Conservation (phyloP, 345 rosid genomes). For the Carallia brachiata region DNA sequence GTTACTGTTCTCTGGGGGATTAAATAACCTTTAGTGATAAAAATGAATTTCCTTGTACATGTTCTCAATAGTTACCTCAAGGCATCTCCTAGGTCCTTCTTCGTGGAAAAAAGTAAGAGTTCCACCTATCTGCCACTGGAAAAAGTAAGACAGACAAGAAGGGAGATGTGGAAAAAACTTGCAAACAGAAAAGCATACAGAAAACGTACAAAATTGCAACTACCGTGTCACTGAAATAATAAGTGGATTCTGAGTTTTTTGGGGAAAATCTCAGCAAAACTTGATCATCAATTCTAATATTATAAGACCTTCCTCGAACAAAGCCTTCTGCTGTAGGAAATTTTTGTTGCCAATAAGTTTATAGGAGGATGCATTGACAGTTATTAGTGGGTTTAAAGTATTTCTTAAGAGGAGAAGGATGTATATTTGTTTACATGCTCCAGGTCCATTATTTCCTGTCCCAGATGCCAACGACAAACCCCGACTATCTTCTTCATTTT, state of each 20-base stretch:
- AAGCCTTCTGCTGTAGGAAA: slow-evolving; percentile 91
- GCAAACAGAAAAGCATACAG: neutral
- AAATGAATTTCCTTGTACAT: slow-evolving; percentile 3
- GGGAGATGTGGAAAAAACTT: neutral
- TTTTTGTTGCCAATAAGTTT: slow-evolving; percentile 42
- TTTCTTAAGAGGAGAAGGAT: slow-evolving; percentile 14
- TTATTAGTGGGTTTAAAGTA: slow-evolving; percentile 14
- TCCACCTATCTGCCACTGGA: slow-evolving; percentile 75
- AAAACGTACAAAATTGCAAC: slow-evolving; percentile 17
- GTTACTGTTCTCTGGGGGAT: neutral
- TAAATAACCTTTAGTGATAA: neutral
- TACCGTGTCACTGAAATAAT: slow-evolving; percentile 95
- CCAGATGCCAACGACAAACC: slow-evolving; percentile 36
- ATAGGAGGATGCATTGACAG: slow-evolving; percentile 23
- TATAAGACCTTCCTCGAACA: slow-evolving; percentile 95
- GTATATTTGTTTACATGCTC: slow-evolving; percentile 53
- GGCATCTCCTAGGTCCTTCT: slow-evolving; percentile 85
- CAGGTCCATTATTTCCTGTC: slow-evolving; percentile 42
- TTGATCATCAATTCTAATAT: slow-evolving; percentile 88
- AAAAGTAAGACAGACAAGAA: slow-evolving; percentile 19
- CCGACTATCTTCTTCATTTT: slow-evolving; percentile 38
- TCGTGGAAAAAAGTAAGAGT: slow-evolving; percentile 94
- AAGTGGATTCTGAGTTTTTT: slow-evolving; percentile 80
- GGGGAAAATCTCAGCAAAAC: slow-evolving; percentile 92
- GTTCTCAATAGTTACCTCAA: slow-evolving; percentile 58